Evolutionary conservation across 148 eudicot species (phyloP).

Genomic region (Persicaria maculosa): DNA sequence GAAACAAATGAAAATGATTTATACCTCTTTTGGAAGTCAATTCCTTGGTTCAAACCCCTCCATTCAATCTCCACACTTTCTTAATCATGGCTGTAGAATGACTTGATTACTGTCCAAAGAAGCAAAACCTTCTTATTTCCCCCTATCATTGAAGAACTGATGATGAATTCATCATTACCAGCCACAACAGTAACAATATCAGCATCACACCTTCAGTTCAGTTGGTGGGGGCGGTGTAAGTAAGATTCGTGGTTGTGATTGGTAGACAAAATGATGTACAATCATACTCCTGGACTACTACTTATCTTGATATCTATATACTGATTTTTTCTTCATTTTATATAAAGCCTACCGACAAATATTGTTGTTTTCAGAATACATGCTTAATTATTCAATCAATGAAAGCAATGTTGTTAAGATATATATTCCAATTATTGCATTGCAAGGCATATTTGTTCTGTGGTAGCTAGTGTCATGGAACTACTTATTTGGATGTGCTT

Average conservation of each 20-base stretch:
- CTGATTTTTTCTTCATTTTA: background rate
- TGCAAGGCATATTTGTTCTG: background rate
- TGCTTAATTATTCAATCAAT: background rate
- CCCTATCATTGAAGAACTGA: background rate
- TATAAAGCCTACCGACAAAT: constrained; percentile 5
- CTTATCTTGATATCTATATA: background rate
- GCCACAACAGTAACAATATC: background rate
- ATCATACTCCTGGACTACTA: constrained; percentile 12
- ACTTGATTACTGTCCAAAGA: too few relatives aligned
- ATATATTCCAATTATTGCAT: constrained; percentile 8
- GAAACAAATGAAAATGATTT: background rate
- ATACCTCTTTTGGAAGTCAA: too few relatives aligned
- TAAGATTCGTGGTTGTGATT: constrained; percentile 5
- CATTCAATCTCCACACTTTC: background rate
- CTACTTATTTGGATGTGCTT: constrained; percentile 1
- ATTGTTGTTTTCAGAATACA: background rate
- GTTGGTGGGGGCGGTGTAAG: constrained; percentile 12
- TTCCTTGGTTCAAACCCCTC: background rate
- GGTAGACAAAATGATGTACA: constrained; percentile 7
- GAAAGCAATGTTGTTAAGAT: background rate
- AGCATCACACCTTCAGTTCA: constrained; percentile 8
- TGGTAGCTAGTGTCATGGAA: background rate
- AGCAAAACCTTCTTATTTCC: background rate
- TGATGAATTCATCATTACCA: background rate
- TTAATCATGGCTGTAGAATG: background rate